Conservation (phyloP, 148 eudicot genomes). For the Silene latifolia region DNA sequence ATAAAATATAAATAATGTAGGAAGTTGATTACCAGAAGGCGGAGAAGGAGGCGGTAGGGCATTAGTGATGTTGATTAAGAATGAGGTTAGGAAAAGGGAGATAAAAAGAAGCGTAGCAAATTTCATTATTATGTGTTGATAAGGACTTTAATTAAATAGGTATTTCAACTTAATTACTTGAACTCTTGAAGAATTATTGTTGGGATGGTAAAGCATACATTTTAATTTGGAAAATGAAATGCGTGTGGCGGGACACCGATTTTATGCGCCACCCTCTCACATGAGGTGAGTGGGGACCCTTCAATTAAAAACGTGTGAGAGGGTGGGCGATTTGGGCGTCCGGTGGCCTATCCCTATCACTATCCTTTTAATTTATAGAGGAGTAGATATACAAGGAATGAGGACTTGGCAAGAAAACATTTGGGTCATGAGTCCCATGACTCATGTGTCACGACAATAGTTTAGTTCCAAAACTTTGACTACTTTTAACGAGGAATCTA, state of each 20-base stretch:
- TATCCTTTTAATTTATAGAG: neutral
- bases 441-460: neutral
- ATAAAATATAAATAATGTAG: neutral
- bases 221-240: no score
- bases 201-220: no score
- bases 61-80: conserved; percentile 2
- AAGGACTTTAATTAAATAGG: neutral
- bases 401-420: neutral
- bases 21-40: conserved; percentile 16
- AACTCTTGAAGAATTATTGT: neutral
- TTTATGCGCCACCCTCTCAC: no score
- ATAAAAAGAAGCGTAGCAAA: conserved; percentile 4
- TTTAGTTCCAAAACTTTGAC: neutral
- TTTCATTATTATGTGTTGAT: conserved; percentile 6
- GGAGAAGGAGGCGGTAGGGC: conserved; percentile 20
- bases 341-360: no score
- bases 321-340: no score
- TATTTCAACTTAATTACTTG: neutral
- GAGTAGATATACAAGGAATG: neutral
- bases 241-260: no score
- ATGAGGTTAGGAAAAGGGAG: conserved; percentile 16
- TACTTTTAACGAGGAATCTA: neutral
- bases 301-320: no score
- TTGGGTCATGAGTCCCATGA: neutral
- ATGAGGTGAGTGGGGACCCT: no score